phyloP scores from a whole-genome alignment of 2,329 filamentous ascomycete genomes.

The Fusarium decemcellulare region DNA sequence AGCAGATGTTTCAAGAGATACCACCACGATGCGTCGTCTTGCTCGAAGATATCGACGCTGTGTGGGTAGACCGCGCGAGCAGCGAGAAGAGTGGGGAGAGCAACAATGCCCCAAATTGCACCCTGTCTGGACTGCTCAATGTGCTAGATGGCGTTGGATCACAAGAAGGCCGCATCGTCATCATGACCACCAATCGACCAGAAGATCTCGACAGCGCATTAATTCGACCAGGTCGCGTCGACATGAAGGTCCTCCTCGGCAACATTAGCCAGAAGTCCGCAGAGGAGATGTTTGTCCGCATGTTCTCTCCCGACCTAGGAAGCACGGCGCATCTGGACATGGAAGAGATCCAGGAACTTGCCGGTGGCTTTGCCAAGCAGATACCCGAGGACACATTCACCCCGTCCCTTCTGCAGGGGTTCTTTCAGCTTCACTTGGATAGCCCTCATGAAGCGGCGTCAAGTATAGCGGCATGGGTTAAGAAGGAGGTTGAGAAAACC shows the following conservation, averaged over 20 bases:
- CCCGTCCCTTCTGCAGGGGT: conserved; percentile 65
- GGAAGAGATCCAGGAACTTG: conserved; percentile 60
- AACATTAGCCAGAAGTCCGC: conserved; percentile 61
- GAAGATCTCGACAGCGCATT: conserved; percentile 76
- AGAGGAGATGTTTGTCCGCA: conserved; percentile 62
- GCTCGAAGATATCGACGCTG: conserved; percentile 68
- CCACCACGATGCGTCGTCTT: conserved; percentile 68
- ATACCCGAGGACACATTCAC: conserved; percentile 64
- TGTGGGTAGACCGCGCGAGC: conserved; percentile 48
- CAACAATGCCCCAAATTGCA: conserved; percentile 51
- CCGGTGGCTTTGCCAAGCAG: conserved; percentile 66
- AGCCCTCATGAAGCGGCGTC: conserved; percentile 54
- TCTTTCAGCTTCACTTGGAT: conserved; percentile 60
- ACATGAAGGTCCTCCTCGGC: conserved; percentile 72
- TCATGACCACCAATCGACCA: conserved; percentile 81
- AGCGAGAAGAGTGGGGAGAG: conserved; percentile 33
- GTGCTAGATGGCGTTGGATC: conserved; percentile 79
- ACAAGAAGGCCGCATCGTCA: conserved; percentile 77
- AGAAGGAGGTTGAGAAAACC: conserved; percentile 49
- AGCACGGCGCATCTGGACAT: conserved; percentile 42
- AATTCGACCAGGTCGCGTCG: conserved; percentile 76
- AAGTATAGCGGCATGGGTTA: conserved; percentile 54
- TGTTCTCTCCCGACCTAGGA: conserved; percentile 57
- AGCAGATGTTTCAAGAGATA: conserved; percentile 66
- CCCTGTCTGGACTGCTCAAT: conserved; percentile 77